Evolutionary conservation across 1,139 yeast species (phyloP).

Genomic region (Hansenula lynferdii): DNA sequence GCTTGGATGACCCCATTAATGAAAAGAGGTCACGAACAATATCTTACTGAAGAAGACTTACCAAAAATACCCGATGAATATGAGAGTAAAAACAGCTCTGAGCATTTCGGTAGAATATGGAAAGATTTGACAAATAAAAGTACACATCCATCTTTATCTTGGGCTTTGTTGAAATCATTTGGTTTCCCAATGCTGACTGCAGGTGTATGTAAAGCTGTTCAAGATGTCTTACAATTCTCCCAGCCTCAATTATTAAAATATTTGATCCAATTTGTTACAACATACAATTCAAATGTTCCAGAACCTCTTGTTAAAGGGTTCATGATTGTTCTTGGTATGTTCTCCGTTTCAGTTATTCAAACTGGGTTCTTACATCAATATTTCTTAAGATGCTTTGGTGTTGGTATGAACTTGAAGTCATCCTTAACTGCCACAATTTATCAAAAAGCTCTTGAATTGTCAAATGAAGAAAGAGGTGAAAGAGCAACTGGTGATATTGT

Average conservation of each 20-base stretch:
- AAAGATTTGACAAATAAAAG: constrained; percentile 33
- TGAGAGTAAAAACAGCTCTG: constrained; percentile 46
- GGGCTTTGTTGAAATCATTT: constrained; percentile 63
- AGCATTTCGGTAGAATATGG: constrained; percentile 61
- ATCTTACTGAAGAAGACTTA: constrained; percentile 68
- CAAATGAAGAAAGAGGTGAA: constrained; percentile 76
- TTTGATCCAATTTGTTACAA: constrained; percentile 78
- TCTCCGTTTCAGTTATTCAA: constrained; percentile 74
- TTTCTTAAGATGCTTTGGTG: constrained; percentile 81
- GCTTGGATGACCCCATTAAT: constrained; percentile 92
- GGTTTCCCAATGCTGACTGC: constrained; percentile 68
- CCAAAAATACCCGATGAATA: constrained; percentile 74
- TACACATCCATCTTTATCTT: constrained; percentile 57
- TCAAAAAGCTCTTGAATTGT: constrained; percentile 71
- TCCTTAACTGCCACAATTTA: constrained; percentile 77
- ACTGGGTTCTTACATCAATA: constrained; percentile 89
- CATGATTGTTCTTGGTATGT: constrained; percentile 81
- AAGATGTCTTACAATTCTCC: constrained; percentile 76
- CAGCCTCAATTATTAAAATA: constrained; percentile 84
- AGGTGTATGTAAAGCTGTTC: constrained; percentile 70
- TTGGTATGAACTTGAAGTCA: constrained; percentile 87
- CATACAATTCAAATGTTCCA: constrained; percentile 43
- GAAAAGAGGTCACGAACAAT: constrained; percentile 77
- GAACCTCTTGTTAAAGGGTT: constrained; percentile 76
- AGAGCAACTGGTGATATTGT: constrained; percentile 97